phyloP scores from a whole-genome alignment of 345 rosid species.

The Mangifera indica region DNA sequence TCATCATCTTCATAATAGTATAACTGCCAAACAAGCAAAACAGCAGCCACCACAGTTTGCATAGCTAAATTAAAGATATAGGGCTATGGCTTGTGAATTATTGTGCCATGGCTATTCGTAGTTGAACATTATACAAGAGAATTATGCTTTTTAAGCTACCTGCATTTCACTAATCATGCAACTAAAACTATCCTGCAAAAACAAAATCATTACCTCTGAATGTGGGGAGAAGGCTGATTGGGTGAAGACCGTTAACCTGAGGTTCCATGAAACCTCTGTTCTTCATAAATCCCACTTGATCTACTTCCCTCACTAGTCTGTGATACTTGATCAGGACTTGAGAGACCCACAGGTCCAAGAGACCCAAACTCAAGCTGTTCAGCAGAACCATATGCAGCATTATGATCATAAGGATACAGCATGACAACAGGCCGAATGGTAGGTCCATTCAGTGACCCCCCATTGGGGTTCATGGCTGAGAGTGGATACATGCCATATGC shows the following conservation, averaged over 20 bases:
- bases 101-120: conserved; percentile 10
- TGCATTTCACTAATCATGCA: conserved; percentile 20
- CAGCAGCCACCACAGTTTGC: background rate
- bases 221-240: conserved; percentile 71
- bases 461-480: conserved; percentile 54
- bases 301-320: conserved; percentile 47
- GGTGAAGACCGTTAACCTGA: conserved; percentile 61
- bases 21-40: background rate
- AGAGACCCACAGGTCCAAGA: conserved; percentile 51
- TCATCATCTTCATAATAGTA: background rate
- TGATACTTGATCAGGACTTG: conserved; percentile 38
- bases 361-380: conserved; percentile 81
- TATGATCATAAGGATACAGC: conserved; percentile 75
- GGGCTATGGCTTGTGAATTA: background rate
- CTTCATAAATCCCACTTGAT: conserved; percentile 45
- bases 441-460: conserved; percentile 65
- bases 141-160: conserved; percentile 7
- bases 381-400: conserved; percentile 44
- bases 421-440: conserved; percentile 60
- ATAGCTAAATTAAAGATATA: background rate
- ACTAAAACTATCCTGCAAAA: conserved; percentile 8
- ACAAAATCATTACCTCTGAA: conserved; percentile 45
- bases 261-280: conserved; percentile 56
- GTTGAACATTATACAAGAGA: background rate
- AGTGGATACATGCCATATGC: conserved; percentile 69